Evolutionary conservation across 108 stramenopile species (phyloP).

Genomic region (Nitzschia sp.): DNA sequence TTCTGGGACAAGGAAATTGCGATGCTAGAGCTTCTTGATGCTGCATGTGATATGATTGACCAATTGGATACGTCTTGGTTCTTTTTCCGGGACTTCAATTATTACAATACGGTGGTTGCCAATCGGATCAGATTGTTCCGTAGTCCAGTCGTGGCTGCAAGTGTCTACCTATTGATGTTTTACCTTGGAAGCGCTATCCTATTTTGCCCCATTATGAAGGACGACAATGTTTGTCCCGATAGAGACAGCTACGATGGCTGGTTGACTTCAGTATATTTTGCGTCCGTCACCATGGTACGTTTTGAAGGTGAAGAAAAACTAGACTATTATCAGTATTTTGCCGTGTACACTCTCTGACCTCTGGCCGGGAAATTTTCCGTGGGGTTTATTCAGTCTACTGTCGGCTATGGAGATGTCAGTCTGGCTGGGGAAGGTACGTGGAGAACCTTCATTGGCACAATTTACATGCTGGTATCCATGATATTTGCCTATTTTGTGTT

Average conservation of each 20-base stretch:
- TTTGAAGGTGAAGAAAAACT: too few species aligned
- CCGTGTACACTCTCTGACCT: not conserved
- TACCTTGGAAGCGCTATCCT: conserved; percentile 43
- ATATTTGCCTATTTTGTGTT: conserved; percentile 40
- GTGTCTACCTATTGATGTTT: conserved; percentile 12
- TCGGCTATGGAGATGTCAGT: conserved; percentile 55
- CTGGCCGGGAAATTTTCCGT: too few species aligned
- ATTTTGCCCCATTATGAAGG: conserved; percentile 48
- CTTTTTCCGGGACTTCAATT: conserved; percentile 53
- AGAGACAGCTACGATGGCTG: conserved; percentile 4
- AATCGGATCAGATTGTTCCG: conserved; percentile 25
- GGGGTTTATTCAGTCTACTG: conserved; percentile 29
- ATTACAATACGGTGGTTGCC: conserved; percentile 33
- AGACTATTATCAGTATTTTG: too few species aligned
- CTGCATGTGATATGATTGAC: conserved; percentile 19
- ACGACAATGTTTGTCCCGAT: conserved; percentile 38
- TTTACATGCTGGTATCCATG: conserved; percentile 53
- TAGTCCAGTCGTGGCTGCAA: not conserved
- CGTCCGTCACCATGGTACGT: conserved; percentile 31
- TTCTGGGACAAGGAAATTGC: conserved; percentile 22
- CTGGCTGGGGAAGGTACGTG: conserved; percentile 23
- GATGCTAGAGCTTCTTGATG: conserved; percentile 28
- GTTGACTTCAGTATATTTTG: conserved; percentile 44
- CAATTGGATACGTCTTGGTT: conserved; percentile 40
- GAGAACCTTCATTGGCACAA: conserved; percentile 42